Evolutionary conservation across 2,329 filamentous ascomycete species (phyloP), one percentile per base, ranked within the genome.

Genomic region (Aspergillus carbonarius): DNA sequence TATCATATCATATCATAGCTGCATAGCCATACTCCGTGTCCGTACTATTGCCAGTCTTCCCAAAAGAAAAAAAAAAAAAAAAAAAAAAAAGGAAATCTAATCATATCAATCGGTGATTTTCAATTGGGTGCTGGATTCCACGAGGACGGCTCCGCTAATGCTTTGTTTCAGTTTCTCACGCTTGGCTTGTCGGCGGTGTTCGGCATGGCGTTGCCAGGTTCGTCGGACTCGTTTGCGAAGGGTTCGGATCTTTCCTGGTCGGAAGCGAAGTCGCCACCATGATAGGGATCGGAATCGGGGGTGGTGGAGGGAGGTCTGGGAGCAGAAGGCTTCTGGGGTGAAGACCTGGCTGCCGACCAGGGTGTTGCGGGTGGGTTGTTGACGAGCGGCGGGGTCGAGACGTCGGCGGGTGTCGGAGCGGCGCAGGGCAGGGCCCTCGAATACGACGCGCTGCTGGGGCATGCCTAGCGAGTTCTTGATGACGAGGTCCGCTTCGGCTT

Each of bases 391-490:
- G 60, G 65, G 62, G 32, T 68, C 59, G 55, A 65, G 60, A 7
- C 67, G 55, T 47, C 66, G 66, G 48, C 63, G 67, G 50, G 72
- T 64, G 54, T 71, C 73, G 42, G 67, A 74, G 47, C 72, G 70
- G 50, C 67, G 70, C 46, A 72, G 66, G 34, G 67, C 75, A 52
- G 72, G 76, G 32, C 70, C 81, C 55, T 71, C 78, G 63, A 74
- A 72, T 59, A 73, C 78, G 61, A 79, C 63, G 63, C 79, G 70
- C 71, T 77, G 65, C 74, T 78, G 78, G 44, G 84, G 82, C 42
- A 87, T 74, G 23, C 83, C 84, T 0, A 86, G 72, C 3, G 81
- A 82, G 65, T 86, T 86, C 53, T 80, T 82, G 35, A 84, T 78
- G 30, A 83, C 67, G 53, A 82, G 80, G 20, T 80, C 55, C 6